Conservation (phyloP, 768 basidiomycete genomes). For the Pisolithus marmoratus region DNA sequence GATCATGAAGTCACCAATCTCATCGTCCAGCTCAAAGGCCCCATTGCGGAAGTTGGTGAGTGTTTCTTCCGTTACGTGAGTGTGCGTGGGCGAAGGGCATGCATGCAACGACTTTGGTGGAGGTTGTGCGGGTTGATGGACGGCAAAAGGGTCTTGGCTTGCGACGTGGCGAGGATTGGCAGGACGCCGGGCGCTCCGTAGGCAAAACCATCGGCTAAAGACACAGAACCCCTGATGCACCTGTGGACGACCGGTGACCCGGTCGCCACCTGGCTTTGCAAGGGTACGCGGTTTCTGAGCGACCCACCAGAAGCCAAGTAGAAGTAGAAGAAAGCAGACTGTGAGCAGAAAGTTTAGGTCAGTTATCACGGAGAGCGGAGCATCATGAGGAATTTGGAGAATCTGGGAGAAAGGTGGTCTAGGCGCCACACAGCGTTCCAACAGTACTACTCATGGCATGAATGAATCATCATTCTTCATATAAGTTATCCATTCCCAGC, state of each 20-base stretch:
- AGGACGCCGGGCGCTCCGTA: too few relatives aligned
- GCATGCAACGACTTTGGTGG: constrained; percentile 10
- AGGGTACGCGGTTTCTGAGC: constrained; percentile 7
- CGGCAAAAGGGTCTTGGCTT: neutral
- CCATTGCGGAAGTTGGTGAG: constrained; percentile 15
- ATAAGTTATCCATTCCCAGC: neutral
- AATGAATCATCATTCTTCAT: too few relatives aligned
- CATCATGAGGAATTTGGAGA: too few relatives aligned
- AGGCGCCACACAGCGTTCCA: neutral
- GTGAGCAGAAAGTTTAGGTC: neutral
- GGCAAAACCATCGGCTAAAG: too few relatives aligned
- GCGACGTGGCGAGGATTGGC: neutral
- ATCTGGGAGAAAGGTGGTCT: neutral
- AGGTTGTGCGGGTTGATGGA: constrained; percentile 13
- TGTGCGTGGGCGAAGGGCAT: constrained; percentile 16
- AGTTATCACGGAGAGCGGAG: neutral
- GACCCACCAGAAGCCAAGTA: constrained; percentile 25
- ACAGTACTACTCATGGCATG: neutral
- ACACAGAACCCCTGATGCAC: too few relatives aligned
- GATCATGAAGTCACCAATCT: neutral
- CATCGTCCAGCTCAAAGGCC: constrained; percentile 21
- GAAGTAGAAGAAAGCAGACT: constrained; percentile 20
- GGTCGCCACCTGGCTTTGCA: neutral
- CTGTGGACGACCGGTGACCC: too few relatives aligned
- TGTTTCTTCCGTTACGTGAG: constrained; percentile 20